These are phyloP conservation scores for Prunus armeniaca DNA, from an alignment of 306 rosid species.

Conservation along the genomic window DNA sequence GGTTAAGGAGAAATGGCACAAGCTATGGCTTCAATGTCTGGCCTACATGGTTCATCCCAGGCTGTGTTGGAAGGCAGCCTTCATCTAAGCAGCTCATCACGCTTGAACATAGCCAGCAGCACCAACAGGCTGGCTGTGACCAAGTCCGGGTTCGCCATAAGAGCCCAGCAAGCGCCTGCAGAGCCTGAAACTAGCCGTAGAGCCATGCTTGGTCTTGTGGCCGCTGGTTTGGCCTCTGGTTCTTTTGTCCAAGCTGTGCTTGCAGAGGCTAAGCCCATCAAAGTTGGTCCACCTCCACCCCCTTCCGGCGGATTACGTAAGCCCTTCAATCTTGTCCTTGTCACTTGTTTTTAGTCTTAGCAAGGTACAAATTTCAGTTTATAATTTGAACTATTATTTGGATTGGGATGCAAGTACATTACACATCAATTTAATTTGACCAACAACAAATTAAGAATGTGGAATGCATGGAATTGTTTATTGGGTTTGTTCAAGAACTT, in stretches of 20 bases:
- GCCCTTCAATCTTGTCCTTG: conserved; percentile 15
- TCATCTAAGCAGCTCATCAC: conserved; percentile 52
- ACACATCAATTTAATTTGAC: background rate
- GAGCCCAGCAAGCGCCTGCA: conserved; percentile 54
- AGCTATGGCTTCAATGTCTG: conserved; percentile 91
- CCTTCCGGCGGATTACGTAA: conserved; percentile 96
- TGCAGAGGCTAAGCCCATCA: conserved; percentile 84
- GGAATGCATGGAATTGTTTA: background rate
- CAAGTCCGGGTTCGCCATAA: conserved; percentile 42
- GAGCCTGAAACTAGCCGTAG: conserved; percentile 71
- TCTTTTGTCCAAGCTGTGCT: conserved; percentile 86
- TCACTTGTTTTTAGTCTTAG: background rate
- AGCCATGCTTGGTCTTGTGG: conserved; percentile 72
- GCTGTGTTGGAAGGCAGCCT: conserved; percentile 75
- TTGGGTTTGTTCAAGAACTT: background rate
- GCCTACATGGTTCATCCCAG: conserved; percentile 71
- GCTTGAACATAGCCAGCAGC: conserved; percentile 37
- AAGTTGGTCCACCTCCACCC: conserved; percentile 82
- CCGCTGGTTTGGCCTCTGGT: conserved; percentile 72
- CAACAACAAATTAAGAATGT: background rate
- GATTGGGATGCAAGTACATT: background rate
- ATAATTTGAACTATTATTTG: background rate
- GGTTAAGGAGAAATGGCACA: conserved; percentile 55
- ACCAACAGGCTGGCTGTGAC: conserved; percentile 36
- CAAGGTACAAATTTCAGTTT: background rate